A percentile compares a stretch with the other conserved stretches of the same genome.
phyloP scores from a whole-genome alignment of 495 filamentous ascomycete species.

The Haplographium delicatum region DNA sequence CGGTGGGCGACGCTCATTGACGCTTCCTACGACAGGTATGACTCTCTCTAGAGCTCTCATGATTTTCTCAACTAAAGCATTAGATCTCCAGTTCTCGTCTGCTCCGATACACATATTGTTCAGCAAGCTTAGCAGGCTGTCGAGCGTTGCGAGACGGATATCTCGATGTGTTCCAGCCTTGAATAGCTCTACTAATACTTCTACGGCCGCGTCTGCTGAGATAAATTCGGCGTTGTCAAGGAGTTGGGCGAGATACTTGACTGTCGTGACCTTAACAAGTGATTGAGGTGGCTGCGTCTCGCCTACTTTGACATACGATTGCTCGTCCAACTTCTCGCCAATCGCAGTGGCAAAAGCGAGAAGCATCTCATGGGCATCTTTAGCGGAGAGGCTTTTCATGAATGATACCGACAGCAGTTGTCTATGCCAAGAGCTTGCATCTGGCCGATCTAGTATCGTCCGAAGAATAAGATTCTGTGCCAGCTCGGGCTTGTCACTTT shows the following conservation, averaged over 20 bases:
- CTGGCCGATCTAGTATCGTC: constrained; percentile 31
- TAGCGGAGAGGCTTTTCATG: constrained; percentile 26
- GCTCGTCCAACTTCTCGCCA: constrained; percentile 27
- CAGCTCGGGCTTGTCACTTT: constrained; percentile 26
- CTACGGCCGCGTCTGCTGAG: constrained; percentile 22
- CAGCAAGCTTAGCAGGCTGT: constrained; percentile 30
- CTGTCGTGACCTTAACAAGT: constrained; percentile 34
- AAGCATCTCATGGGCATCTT: constrained; percentile 27
- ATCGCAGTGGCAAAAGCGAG: constrained; percentile 29
- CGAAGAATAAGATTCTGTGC: constrained; percentile 25
- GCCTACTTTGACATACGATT: constrained; percentile 20
- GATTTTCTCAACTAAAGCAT: constrained; percentile 22
- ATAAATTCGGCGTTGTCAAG: constrained; percentile 31
- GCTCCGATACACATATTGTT: constrained; percentile 3
- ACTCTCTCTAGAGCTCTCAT: constrained; percentile 24
- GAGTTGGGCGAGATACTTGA: constrained; percentile 36
- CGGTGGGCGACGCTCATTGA: constrained; percentile 29
- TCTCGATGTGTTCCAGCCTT: constrained; percentile 30
- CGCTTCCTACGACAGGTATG: constrained; percentile 30
- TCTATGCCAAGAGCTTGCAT: constrained; percentile 35
- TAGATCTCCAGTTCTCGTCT: constrained; percentile 7
- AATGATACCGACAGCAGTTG: constrained; percentile 24
- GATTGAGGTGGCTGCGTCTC: constrained; percentile 16
- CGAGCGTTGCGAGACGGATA: constrained; percentile 28
- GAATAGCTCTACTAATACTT: constrained; percentile 27